These are phyloP conservation scores for Arabis alpina DNA, from an alignment of 345 rosid species.

Conservation along the genomic window DNA sequence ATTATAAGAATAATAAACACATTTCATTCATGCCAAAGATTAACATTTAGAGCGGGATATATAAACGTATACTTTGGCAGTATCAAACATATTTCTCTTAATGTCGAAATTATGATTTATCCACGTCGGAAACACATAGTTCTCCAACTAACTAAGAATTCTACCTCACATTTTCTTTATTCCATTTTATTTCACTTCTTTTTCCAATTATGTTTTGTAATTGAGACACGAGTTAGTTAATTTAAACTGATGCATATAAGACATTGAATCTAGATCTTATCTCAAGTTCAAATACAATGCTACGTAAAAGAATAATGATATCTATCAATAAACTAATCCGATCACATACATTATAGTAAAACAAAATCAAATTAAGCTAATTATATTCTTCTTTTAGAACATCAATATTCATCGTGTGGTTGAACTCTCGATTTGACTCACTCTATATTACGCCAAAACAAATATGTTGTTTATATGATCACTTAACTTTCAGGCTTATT, in stretches of 20 bases:
- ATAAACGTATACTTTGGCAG: too few species aligned
- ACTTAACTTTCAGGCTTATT: conserved; percentile 8
- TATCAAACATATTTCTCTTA: background rate
- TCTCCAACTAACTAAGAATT: conserved; percentile 30
- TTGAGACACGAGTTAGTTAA: background rate
- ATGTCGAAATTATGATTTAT: conserved; percentile 15
- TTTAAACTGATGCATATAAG: background rate
- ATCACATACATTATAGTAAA: background rate
- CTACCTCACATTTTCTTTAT: conserved; percentile 4
- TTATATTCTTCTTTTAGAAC: conserved; percentile 11
- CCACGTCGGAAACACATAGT: conserved; percentile 17
- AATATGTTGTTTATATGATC: background rate
- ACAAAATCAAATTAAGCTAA: conserved; percentile 1
- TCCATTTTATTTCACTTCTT: background rate
- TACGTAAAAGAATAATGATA: background rate
- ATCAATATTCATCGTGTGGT: conserved; percentile 27
- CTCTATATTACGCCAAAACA: conserved; percentile 1
- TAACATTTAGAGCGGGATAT: too few species aligned
- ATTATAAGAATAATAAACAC: too few species aligned
- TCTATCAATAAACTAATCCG: background rate
- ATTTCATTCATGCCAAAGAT: too few species aligned
- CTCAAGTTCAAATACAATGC: conserved; percentile 11
- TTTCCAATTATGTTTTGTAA: background rate
- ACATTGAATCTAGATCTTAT: conserved; percentile 14
- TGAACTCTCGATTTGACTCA: conserved; percentile 31